Evolutionary conservation across 148 eudicot species (phyloP), one percentile per base, ranked within the genome.

Genomic region (Rhododendron vialii): DNA sequence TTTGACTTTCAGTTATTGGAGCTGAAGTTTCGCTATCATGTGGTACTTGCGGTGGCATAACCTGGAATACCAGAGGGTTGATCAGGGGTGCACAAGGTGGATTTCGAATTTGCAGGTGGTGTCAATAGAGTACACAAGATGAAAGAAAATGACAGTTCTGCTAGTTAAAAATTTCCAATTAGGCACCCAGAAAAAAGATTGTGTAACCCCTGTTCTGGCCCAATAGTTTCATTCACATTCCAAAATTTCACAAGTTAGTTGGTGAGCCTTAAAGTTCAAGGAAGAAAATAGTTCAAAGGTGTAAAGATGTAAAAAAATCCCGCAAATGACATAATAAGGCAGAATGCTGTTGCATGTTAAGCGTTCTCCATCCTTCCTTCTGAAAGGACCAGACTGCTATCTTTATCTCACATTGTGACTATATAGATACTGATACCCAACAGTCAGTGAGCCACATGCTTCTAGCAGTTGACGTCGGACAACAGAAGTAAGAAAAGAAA

Each of bases 41-140:
- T 8, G 7, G 61, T 38, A 48, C 50, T 51, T 85, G 80, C 53
- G 81, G 71, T 57, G 87, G 86, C 77, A 83, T 81, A 65, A 88
- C 92, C 92, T 92, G 80, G 59, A 88, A 84, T 28, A 78, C 26
- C 80, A 48, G 2, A 83, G 28, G 63, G 78, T 24, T 45, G 41
- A 83, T 69, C 85, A 83, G 51, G 10, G 13, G 33, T 59, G 50
- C 24, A 20, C 83, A 53, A 30, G 69, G 15, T 81, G 67, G 69
- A 28, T 81, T 47, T 45, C 5, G 1, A 41, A 78, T 81, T 9
- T 10, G 24, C 45, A 18, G 30, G 24, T 30, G 8, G 45, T 12
- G 61, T 81, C 22, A 57, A 22, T 17, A 41, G 17, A 59, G 1
- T 82, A 35, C 35, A 22, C 43, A 13, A 82, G 15, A 22, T 35